These are phyloP conservation scores for Neophaeococcomyces aloes DNA, from an alignment of 2,329 filamentous ascomycete species.

Conservation along the genomic window DNA sequence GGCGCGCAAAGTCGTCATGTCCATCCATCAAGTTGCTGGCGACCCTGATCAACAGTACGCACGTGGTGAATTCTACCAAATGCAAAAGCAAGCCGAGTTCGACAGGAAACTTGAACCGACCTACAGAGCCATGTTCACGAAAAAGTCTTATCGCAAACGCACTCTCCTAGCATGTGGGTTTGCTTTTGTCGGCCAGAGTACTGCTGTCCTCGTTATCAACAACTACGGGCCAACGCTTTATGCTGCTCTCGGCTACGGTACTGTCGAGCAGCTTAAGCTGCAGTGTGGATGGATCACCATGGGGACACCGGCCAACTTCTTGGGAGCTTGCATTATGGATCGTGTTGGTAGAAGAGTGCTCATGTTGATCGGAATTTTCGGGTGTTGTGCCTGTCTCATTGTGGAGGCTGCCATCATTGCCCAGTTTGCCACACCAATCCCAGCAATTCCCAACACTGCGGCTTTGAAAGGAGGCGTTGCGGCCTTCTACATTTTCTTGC, in stretches of 20 bases:
- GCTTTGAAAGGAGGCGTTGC: slow-evolving; percentile 30
- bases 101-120: slow-evolving; percentile 11
- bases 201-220: slow-evolving; percentile 11
- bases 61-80: slow-evolving; percentile 14
- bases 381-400: slow-evolving; percentile 11
- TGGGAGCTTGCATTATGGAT: slow-evolving; percentile 13
- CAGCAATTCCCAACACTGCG: slow-evolving; percentile 8
- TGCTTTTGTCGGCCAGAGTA: slow-evolving; percentile 13
- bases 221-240: slow-evolving; percentile 16
- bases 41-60: slow-evolving; percentile 13
- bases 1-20: slow-evolving; percentile 18
- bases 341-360: slow-evolving; percentile 21
- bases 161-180: slow-evolving; percentile 9
- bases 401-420: slow-evolving; percentile 18
- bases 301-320: slow-evolving; percentile 13
- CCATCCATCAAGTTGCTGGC: slow-evolving; percentile 15
- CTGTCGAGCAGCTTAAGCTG: slow-evolving; percentile 12
- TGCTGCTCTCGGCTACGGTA: slow-evolving; percentile 13
- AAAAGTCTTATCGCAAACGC: slow-evolving; percentile 13
- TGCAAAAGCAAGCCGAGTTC: slow-evolving; percentile 14
- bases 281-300: slow-evolving; percentile 16
- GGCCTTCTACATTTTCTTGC: slow-evolving; percentile 47
- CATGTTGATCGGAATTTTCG: slow-evolving; percentile 18
- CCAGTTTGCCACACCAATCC: slow-evolving; percentile 7
- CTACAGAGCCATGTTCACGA: slow-evolving; percentile 12